Base-by-base conservation (phyloP, 768 basidiomycete genomes). In the Xerocomellus intermedius region DNA sequence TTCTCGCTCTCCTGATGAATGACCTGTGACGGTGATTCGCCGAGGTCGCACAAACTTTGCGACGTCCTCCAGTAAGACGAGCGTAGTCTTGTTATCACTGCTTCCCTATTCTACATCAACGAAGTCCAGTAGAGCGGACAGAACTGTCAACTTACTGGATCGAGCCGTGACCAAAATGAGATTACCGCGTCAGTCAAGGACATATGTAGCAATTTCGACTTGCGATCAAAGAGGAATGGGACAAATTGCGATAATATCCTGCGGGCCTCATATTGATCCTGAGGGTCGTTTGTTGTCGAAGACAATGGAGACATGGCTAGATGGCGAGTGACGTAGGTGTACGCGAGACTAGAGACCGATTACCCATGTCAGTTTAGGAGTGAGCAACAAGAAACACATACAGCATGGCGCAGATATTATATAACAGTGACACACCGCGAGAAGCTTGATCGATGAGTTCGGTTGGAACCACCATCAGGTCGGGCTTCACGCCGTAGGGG, bases 361-460 rank as follows among this genome's bases (percentile, higher is more conserved):
- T 9, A 38, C 24, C 19, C 28, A 21, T 10, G 24, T 45, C 30
- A 53, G 52, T 39, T 39, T 8, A 35, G 39, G 42, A 44, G 24
- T 3, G 30, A 26, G 19, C 12, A 33, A 32, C 10, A 35, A 45
- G 12, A 14, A 10, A 17, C 28, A 77, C 89, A 42, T 65, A 92
- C 91, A 80, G 78, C 24, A 91, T 69, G 8, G 84, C 82, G 37
- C 79, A 79, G 28, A 90, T 71, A 56, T 94, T 94, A 63, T 87
- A 91, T 2, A 86, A 61, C 14, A 93, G 71, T 0, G 79, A 68
- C 6, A 77, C 72, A 1, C 75, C 68, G 4, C 57, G 64, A 9
- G 73, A 68, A 37, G 72, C 56, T 19, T 75, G 72, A 42, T 73
- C 75, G 3, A 82, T 55, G 63, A 84, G 73, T 1, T 71, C 69